Percentiles rank a stretch among this genome's conserved stretches.
These are phyloP conservation scores for Zygosaccharomyces sapae DNA, from an alignment of 1,139 yeast species.

Conservation along the genomic window DNA sequence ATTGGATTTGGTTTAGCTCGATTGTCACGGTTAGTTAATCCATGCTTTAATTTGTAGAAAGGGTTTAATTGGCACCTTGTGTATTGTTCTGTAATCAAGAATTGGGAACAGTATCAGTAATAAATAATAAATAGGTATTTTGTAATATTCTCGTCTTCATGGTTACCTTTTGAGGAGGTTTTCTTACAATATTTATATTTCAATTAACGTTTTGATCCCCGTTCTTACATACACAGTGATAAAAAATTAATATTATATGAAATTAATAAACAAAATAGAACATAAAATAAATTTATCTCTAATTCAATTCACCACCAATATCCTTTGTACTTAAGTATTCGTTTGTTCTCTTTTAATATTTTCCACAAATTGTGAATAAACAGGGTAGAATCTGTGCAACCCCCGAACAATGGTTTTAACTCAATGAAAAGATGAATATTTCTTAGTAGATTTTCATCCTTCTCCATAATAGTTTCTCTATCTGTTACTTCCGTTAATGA, in stretches of 20 bases:
- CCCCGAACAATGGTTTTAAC: slow-evolving; percentile 48
- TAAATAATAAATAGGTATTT: neutral
- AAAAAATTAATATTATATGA: neutral
- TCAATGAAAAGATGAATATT: slow-evolving; percentile 46
- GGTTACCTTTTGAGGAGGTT: neutral
- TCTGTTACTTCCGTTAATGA: slow-evolving; percentile 37
- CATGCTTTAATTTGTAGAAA: neutral
- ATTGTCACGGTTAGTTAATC: neutral
- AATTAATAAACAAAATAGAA: slow-evolving; percentile 17
- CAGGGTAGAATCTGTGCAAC: slow-evolving; percentile 45
- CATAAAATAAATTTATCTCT: slow-evolving; percentile 9
- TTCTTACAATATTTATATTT: slow-evolving; percentile 23
- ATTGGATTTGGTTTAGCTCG: neutral
- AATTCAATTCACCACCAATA: slow-evolving; percentile 14
- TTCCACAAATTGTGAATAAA: slow-evolving; percentile 45
- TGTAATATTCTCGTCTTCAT: neutral
- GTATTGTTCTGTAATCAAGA: neutral
- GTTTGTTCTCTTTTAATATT: slow-evolving; percentile 38
- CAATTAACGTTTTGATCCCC: slow-evolving; percentile 48
- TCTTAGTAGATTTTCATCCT: slow-evolving; percentile 37
- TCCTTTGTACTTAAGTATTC: slow-evolving; percentile 36
- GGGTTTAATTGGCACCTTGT: neutral
- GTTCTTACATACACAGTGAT: too few species aligned
- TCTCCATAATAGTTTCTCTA: slow-evolving; percentile 29
- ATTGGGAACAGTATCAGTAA: neutral